Percentiles rank a stretch among this genome's conserved stretches.
Conservation (phyloP, 139 green algal species). For the Pleodorina starrii region DNA sequence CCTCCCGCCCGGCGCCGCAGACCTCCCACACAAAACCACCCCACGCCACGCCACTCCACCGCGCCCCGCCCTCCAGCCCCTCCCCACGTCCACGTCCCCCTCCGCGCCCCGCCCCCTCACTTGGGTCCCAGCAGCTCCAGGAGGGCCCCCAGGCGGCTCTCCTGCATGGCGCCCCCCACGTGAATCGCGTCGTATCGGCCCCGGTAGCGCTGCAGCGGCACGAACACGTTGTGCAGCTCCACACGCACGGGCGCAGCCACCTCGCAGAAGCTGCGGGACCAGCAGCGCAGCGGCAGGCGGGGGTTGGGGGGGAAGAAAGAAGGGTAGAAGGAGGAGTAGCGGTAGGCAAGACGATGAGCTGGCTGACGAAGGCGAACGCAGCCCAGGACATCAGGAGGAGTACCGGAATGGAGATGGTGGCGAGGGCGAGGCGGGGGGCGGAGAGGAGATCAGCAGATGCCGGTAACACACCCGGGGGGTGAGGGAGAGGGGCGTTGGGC, state of each 20-base stretch:
- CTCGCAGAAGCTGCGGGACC: constrained; percentile 54
- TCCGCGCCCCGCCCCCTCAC: neutral
- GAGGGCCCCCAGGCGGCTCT: constrained; percentile 57
- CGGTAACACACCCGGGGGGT: too few relatives aligned
- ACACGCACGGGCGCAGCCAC: constrained; percentile 51
- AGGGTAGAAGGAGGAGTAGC: too few relatives aligned
- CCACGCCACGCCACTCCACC: neutral
- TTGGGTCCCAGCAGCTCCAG: constrained; percentile 64
- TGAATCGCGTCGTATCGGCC: constrained; percentile 75
- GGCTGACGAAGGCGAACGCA: too few relatives aligned
- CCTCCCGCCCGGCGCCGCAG: too few relatives aligned
- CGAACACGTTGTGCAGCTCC: constrained; percentile 74
- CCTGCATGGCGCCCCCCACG: constrained; percentile 69
- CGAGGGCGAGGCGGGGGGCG: too few relatives aligned
- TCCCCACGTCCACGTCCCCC: neutral
- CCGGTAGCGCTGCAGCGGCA: constrained; percentile 50
- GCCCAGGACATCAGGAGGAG: too few relatives aligned
- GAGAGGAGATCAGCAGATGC: too few relatives aligned
- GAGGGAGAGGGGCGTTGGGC: too few relatives aligned
- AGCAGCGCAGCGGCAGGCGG: neutral
- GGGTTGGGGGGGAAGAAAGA: neutral
- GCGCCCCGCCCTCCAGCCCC: neutral
- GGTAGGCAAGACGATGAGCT: too few relatives aligned
- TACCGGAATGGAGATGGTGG: too few relatives aligned
- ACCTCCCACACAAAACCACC: neutral